Percentiles rank a stretch among this genome's conserved stretches.
Evolutionary conservation across 257 asterid genomes (phyloP).

Genomic region (Solanum microdontum): DNA sequence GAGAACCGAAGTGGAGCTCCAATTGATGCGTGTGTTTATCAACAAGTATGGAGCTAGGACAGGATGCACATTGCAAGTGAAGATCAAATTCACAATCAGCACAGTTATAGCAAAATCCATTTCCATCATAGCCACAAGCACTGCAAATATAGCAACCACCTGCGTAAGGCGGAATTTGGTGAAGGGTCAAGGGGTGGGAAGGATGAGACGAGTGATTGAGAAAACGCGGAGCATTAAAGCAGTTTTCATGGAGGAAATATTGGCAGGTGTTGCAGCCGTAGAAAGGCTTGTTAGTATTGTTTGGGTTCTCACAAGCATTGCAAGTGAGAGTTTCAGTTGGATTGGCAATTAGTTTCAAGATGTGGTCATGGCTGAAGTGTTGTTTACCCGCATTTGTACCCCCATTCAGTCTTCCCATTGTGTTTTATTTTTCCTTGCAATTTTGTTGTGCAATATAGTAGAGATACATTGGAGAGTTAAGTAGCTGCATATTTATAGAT

Average conservation of each 20-base stretch:
- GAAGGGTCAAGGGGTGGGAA: conserved; percentile 18
- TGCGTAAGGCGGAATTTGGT: conserved; percentile 10
- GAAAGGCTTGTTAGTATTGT: neutral
- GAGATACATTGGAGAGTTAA: too few species aligned
- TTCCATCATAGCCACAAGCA: conserved; percentile 12
- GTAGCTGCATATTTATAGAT: too few species aligned
- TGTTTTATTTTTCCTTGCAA: too few species aligned
- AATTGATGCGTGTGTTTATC: conserved; percentile 11
- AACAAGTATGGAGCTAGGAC: neutral
- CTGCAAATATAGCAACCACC: conserved; percentile 4
- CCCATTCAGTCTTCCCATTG: too few species aligned
- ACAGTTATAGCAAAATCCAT: conserved; percentile 11
- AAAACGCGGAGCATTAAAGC: conserved; percentile 17
- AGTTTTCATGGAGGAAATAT: conserved; percentile 19
- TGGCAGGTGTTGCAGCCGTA: conserved; percentile 20
- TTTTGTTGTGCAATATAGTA: too few species aligned
- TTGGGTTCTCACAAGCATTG: conserved; percentile 6
- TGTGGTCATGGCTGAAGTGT: conserved; percentile 30
- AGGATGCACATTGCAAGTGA: conserved; percentile 13
- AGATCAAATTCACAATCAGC: conserved; percentile 18
- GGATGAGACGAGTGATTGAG: conserved; percentile 18
- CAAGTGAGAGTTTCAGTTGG: neutral
- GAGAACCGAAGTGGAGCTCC: neutral
- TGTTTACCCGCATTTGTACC: neutral
- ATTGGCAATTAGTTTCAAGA: neutral